Conservation (phyloP, 495 filamentous ascomycete genomes). For the Penicillium pancosmium region DNA sequence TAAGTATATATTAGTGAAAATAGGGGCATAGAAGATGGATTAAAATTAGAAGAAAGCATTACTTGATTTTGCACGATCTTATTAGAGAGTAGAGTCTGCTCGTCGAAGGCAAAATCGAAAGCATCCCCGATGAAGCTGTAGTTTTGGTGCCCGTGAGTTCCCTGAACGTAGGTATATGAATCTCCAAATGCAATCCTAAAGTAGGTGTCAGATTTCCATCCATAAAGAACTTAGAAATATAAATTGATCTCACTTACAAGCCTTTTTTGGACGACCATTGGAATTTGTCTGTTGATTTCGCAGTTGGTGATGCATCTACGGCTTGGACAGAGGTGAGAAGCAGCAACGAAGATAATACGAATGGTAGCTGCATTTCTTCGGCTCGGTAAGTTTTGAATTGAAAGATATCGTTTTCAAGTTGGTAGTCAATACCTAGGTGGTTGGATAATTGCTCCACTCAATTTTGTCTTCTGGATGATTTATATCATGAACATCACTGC, state of each 20-base stretch:
- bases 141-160: conserved; percentile 48
- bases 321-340: not conserved
- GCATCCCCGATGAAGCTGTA: conserved; percentile 54
- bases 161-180: conserved; percentile 58
- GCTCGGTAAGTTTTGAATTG: not conserved
- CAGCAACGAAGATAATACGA: not conserved
- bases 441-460: not conserved
- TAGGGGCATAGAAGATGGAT: not conserved
- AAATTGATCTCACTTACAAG: conserved; percentile 23
- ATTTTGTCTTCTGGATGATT: no score
- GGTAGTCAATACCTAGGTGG: not conserved
- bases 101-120: conserved; percentile 40
- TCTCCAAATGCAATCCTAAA: conserved; percentile 52
- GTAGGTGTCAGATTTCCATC: not conserved
- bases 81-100: conserved; percentile 43
- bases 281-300: conserved; percentile 21
- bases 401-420: not conserved
- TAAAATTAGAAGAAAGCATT: conserved; percentile 3
- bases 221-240: not conserved
- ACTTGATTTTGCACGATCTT: conserved; percentile 55
- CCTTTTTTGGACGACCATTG: conserved; percentile 36
- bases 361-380: not conserved
- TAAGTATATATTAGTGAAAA: not conserved
- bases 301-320: conserved; percentile 8
- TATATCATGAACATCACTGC: no score